Evolutionary conservation across 805 yeast genomes (phyloP).

Genomic region (Kodamaea jinghongensis): DNA sequence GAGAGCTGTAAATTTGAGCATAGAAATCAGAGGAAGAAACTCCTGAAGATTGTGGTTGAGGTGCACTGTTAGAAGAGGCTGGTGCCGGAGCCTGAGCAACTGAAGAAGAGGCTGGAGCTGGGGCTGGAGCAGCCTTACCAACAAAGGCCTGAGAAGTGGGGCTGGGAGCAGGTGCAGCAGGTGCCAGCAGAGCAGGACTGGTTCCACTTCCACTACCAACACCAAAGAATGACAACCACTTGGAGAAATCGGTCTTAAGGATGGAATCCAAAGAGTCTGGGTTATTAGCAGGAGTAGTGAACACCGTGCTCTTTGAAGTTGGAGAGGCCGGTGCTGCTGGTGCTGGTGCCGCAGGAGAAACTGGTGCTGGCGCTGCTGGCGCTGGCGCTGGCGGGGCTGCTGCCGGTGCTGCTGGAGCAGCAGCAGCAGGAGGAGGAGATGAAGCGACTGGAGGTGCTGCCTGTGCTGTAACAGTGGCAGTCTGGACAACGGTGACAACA

Average conservation of each 20-base stretch:
- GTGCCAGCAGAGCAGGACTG: slow-evolving; percentile 11
- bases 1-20: slow-evolving; percentile 19
- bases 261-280: slow-evolving; percentile 9
- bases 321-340: neutral
- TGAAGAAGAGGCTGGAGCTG: slow-evolving; percentile 7
- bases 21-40: slow-evolving; percentile 10
- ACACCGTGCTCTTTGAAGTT: no score
- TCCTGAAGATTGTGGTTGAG: slow-evolving; percentile 1
- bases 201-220: slow-evolving; percentile 6
- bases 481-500: slow-evolving; percentile 22
- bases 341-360: slow-evolving; percentile 12
- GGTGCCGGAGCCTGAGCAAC: slow-evolving; percentile 12
- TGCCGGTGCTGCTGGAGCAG: slow-evolving; percentile 11
- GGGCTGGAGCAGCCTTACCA: slow-evolving; percentile 10
- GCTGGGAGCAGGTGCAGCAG: no score
- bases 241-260: slow-evolving; percentile 8
- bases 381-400: slow-evolving; percentile 16
- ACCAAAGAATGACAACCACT: slow-evolving; percentile 14
- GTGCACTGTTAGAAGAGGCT: slow-evolving; percentile 6
- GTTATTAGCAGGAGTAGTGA: slow-evolving; percentile 8
- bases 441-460: slow-evolving; percentile 11
- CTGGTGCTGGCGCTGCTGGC: slow-evolving; percentile 13
- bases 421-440: slow-evolving; percentile 11
- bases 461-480: slow-evolving; percentile 14
- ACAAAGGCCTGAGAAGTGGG: no score